Evolutionary conservation across 2,329 filamentous ascomycete genomes (phyloP).

Genomic region (Westerdykella aurantiaca): DNA sequence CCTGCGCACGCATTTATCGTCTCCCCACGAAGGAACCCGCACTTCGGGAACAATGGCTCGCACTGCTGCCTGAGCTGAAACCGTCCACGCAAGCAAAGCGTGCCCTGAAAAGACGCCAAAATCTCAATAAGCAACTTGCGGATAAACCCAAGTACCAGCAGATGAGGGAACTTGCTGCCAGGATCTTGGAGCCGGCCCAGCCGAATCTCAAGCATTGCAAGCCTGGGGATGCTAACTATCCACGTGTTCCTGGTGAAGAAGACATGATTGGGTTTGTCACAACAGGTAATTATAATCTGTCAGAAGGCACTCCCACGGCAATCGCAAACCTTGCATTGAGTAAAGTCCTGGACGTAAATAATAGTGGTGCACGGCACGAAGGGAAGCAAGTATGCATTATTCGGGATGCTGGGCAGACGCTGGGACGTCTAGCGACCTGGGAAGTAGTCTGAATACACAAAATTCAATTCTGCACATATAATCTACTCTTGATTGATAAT

Average conservation of each 20-base stretch:
- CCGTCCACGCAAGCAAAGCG: conserved; percentile 9
- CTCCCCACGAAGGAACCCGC: conserved; percentile 56
- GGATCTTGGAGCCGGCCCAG: conserved; percentile 16
- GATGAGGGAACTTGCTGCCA: conserved; percentile 21
- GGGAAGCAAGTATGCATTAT: conserved; percentile 63
- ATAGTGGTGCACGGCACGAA: conserved; percentile 22
- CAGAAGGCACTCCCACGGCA: conserved; percentile 67
- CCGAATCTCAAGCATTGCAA: conserved; percentile 11
- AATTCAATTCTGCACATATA: no score
- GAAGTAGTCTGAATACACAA: conserved; percentile 49
- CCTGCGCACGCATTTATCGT: conserved; percentile 79
- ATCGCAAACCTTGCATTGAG: conserved; percentile 64
- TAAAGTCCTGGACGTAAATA: conserved; percentile 49
- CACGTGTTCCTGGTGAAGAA: conserved; percentile 62
- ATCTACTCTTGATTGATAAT: no score
- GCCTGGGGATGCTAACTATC: conserved; percentile 45
- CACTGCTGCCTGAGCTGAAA: conserved; percentile 41
- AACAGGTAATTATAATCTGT: conserved; percentile 74
- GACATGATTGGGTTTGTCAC: conserved; percentile 90
- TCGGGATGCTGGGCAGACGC: conserved; percentile 68
- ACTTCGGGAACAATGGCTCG: conserved; percentile 67
- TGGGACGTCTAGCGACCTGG: conserved; percentile 77
- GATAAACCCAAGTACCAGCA: conserved; percentile 14
- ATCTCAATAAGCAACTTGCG: not conserved
- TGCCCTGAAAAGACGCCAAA: not conserved